These are phyloP conservation scores for Kodamaea hsintzibuensis DNA, from an alignment of 805 yeast species.

Conservation along the genomic window DNA sequence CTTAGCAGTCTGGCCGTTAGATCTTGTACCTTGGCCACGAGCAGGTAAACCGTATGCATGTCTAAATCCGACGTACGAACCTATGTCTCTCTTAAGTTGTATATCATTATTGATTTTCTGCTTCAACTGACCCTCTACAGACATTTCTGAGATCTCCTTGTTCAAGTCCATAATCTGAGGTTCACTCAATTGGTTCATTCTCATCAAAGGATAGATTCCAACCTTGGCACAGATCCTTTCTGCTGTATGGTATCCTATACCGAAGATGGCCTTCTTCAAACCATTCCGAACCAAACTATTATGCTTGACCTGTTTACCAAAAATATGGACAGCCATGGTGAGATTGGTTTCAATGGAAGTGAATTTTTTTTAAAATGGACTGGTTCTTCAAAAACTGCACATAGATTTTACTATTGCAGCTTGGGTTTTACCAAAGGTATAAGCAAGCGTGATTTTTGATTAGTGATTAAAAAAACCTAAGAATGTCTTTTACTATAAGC, in stretches of 20 bases:
- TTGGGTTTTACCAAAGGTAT: neutral
- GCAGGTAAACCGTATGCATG: constrained; percentile 73
- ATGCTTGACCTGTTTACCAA: constrained; percentile 46
- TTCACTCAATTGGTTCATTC: constrained; percentile 90
- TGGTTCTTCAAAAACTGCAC: neutral
- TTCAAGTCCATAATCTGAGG: constrained; percentile 83
- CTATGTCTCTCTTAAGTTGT: constrained; percentile 72
- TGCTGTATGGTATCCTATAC: constrained; percentile 78
- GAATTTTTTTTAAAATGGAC: constrained; percentile 5
- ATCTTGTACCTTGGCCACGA: constrained; percentile 87
- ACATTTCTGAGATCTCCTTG: constrained; percentile 79
- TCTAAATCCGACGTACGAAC: constrained; percentile 85
- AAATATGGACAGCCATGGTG: constrained; percentile 45
- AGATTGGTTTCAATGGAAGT: neutral
- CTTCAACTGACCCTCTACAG: constrained; percentile 77
- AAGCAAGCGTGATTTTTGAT: neutral
- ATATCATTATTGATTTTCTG: constrained; percentile 79
- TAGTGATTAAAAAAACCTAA: neutral
- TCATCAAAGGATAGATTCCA: constrained; percentile 90
- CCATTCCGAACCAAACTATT: constrained; percentile 52
- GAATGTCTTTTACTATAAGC: constrained; percentile 17
- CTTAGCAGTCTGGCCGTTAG: constrained; percentile 88
- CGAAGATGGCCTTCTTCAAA: constrained; percentile 78
- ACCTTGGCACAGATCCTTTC: constrained; percentile 78
- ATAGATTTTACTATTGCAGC: neutral